Evolutionary conservation across 306 rosid species (phyloP).

Genomic region (Hippophae tibetana): DNA sequence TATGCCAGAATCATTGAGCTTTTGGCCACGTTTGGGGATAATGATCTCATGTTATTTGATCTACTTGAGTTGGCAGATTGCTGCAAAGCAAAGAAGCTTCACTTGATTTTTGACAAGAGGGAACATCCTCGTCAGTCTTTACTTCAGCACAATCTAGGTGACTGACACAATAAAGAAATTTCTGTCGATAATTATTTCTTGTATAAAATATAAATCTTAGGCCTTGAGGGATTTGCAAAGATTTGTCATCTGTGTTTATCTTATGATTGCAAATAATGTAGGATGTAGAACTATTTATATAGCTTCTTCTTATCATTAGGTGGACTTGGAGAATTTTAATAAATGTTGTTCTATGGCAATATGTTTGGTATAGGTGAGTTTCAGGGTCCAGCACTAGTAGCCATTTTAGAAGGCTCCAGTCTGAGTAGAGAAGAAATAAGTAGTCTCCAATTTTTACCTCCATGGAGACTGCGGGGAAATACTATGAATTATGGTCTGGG

Average conservation of each 20-base stretch:
- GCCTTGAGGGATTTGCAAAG: neutral
- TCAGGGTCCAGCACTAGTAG: slow-evolving; percentile 96
- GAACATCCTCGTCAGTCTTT: slow-evolving; percentile 87
- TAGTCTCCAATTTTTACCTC: slow-evolving; percentile 88
- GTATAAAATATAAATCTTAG: neutral
- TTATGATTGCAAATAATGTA: neutral
- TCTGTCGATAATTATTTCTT: slow-evolving; percentile 4
- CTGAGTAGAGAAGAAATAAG: slow-evolving; percentile 86
- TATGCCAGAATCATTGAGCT: slow-evolving; percentile 72
- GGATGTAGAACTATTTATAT: neutral
- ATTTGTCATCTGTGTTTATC: neutral
- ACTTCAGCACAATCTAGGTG: slow-evolving; percentile 95
- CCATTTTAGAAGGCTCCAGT: slow-evolving; percentile 73
- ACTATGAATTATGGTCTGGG: slow-evolving; percentile 87
- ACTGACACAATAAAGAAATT: neutral
- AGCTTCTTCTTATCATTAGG: neutral
- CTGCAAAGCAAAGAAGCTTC: slow-evolving; percentile 78
- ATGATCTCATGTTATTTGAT: slow-evolving; percentile 69
- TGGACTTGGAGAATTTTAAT: neutral
- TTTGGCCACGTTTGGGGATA: slow-evolving; percentile 59
- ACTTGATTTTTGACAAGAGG: slow-evolving; percentile 85
- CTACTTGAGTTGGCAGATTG: slow-evolving; percentile 97
- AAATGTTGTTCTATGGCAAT: slow-evolving; percentile 16
- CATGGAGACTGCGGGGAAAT: slow-evolving; percentile 82
- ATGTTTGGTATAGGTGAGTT: slow-evolving; percentile 58